phyloP scores from a whole-genome alignment of 352 stramenopile genomes.

The Phytophthora pistaciae region DNA sequence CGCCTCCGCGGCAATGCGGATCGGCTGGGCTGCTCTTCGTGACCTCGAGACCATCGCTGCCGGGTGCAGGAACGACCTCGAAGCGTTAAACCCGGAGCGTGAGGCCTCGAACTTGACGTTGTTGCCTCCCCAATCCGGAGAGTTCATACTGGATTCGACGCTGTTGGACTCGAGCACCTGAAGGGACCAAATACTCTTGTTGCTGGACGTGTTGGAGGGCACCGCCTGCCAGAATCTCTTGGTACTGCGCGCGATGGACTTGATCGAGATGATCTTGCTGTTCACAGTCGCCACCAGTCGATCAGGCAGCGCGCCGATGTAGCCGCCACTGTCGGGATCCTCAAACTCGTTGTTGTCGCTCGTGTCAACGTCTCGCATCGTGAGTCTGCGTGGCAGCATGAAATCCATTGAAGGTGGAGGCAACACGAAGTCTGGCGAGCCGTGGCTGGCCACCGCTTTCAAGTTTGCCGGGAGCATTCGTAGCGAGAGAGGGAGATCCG shows the following conservation, averaged over 20 bases:
- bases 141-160: conserved; percentile 32
- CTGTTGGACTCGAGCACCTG: conserved; percentile 30
- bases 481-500: conserved; percentile 18
- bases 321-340: conserved; percentile 29
- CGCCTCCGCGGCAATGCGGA: conserved; percentile 46
- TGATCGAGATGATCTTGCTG: conserved; percentile 73
- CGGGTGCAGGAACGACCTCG: conserved; percentile 65
- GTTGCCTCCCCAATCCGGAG: conserved; percentile 11
- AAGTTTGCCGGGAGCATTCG: conserved; percentile 18
- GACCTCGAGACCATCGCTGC: conserved; percentile 31
- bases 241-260: conserved; percentile 44
- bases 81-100: conserved; percentile 23
- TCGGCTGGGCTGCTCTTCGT: conserved; percentile 23
- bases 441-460: conserved; percentile 22
- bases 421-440: conserved; percentile 13
- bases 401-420: conserved; percentile 23
- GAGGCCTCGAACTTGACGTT: conserved; percentile 17
- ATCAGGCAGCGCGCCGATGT: conserved; percentile 35
- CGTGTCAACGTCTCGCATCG: conserved; percentile 15
- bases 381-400: conserved; percentile 17
- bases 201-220: conserved; percentile 17
- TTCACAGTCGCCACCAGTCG: conserved; percentile 24
- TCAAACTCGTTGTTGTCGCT: conserved; percentile 33
- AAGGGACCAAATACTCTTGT: conserved; percentile 21
- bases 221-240: conserved; percentile 33